Conservation (phyloP, 2,329 filamentous ascomycete genomes). For the Diaporthe sp. region DNA sequence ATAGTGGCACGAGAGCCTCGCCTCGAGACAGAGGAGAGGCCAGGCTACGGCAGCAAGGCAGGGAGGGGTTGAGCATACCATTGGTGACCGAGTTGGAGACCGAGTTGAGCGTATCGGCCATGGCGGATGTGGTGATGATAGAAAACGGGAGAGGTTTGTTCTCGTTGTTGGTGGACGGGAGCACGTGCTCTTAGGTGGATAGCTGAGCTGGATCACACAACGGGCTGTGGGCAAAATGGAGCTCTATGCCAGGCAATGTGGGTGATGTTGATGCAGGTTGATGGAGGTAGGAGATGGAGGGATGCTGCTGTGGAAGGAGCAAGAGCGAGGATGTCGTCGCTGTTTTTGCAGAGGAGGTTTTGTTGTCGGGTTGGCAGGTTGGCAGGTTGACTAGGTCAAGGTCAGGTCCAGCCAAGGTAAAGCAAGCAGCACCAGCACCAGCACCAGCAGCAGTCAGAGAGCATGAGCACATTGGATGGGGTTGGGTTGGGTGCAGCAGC, state of each 20-base stretch:
- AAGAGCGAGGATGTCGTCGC: slow-evolving; percentile 23
- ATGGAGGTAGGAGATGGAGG: slow-evolving; percentile 28
- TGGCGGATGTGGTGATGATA: slow-evolving; percentile 48
- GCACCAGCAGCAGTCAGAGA: background rate
- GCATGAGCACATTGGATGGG: slow-evolving; percentile 20
- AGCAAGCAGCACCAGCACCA: background rate
- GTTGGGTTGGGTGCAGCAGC: slow-evolving; percentile 1
- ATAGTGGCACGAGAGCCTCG: background rate
- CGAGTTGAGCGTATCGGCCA: slow-evolving; percentile 55
- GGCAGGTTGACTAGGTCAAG: slow-evolving; percentile 11
- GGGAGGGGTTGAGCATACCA: slow-evolving; percentile 60
- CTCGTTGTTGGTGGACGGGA: slow-evolving; percentile 40
- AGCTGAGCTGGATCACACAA: slow-evolving; percentile 16
- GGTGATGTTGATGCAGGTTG: slow-evolving; percentile 26
- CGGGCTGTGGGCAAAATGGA: slow-evolving; percentile 3
- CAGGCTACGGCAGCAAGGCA: background rate
- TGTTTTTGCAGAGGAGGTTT: slow-evolving; percentile 29
- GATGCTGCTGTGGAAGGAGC: slow-evolving; percentile 26
- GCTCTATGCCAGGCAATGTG: slow-evolving; percentile 16
- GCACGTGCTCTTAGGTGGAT: slow-evolving; percentile 34
- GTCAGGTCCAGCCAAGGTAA: background rate
- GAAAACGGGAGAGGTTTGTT: slow-evolving; percentile 39
- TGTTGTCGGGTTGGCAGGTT: slow-evolving; percentile 20
- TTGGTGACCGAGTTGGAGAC: slow-evolving; percentile 51
- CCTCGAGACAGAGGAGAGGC: slow-evolving; percentile 2